phyloP scores from a whole-genome alignment of 73 alveolate genomes.

The Paramecium bursaria region DNA sequence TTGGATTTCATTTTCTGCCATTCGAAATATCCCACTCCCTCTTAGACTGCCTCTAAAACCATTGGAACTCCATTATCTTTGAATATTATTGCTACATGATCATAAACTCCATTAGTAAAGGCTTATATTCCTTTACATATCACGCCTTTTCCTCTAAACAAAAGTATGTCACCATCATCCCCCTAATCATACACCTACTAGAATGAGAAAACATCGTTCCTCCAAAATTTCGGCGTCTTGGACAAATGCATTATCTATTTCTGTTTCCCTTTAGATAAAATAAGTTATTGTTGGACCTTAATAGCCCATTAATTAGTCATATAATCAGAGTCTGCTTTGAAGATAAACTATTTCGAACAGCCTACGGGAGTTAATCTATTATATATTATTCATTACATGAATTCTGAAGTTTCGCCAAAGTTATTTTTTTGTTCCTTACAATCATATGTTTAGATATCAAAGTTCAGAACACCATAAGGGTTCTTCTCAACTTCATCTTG shows the following conservation, averaged over 20 bases:
- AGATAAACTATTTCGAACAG: not conserved
- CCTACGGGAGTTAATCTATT: conserved; percentile 19
- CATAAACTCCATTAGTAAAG: conserved; percentile 62
- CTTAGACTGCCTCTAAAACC: conserved; percentile 71
- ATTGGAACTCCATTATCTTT: conserved; percentile 62
- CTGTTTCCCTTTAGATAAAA: not conserved
- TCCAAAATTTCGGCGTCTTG: conserved; percentile 33
- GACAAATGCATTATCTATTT: not conserved
- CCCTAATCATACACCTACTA: conserved; percentile 10
- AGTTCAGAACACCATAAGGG: conserved; percentile 3
- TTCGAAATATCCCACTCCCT: conserved; percentile 73
- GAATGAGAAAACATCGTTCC: not conserved
- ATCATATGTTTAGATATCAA: conserved; percentile 1
- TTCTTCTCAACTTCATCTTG: not conserved
- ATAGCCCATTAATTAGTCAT: not conserved
- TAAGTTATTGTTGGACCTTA: not conserved
- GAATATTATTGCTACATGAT: conserved; percentile 75
- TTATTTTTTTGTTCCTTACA: not conserved
- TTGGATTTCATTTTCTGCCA: conserved; percentile 50
- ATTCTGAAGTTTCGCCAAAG: not conserved
- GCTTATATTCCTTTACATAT: conserved; percentile 38
- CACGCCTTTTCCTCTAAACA: conserved; percentile 65
- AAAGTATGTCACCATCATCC: conserved; percentile 71
- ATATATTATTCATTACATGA: not conserved
- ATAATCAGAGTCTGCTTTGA: not conserved